Conservation (phyloP, 1,284 basidiomycete species). For the Melanopsichium pennsylvanicum region DNA sequence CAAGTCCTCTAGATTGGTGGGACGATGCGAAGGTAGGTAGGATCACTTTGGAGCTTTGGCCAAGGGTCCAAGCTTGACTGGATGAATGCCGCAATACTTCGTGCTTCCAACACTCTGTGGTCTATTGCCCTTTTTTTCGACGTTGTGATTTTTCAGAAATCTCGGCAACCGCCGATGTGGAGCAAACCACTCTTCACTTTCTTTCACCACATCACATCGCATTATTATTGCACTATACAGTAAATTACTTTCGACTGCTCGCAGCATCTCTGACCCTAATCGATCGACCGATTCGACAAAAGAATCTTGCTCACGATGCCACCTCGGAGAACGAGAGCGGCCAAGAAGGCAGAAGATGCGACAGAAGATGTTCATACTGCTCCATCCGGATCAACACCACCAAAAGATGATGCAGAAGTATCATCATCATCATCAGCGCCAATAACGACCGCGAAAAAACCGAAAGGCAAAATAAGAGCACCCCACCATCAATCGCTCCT, state of each 20-base stretch:
- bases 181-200: background rate
- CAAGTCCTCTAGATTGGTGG: too few species aligned
- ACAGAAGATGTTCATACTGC: background rate
- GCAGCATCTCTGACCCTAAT: too few species aligned
- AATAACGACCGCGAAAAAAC: background rate
- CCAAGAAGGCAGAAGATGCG: slow-evolving; percentile 8
- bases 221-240: background rate
- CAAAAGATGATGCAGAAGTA: background rate
- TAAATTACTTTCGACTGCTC: background rate
- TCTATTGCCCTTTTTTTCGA: too few species aligned
- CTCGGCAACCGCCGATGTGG: slow-evolving; percentile 12
- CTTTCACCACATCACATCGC: slow-evolving; percentile 9
- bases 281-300: too few species aligned
- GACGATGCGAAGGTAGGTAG: too few species aligned
- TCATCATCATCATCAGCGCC: background rate
- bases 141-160: background rate
- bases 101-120: too few species aligned
- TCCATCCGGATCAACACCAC: background rate
- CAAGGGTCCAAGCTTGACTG: too few species aligned
- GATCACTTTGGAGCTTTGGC: too few species aligned
- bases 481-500: slow-evolving; percentile 22
- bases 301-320: slow-evolving; percentile 19
- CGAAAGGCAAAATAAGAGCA: slow-evolving; percentile 23
- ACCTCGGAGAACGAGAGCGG: slow-evolving; percentile 24
- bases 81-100: too few species aligned